These are phyloP conservation scores for Phaeolepiota aurea DNA, from an alignment of 768 basidiomycete genomes.

Conservation along the genomic window DNA sequence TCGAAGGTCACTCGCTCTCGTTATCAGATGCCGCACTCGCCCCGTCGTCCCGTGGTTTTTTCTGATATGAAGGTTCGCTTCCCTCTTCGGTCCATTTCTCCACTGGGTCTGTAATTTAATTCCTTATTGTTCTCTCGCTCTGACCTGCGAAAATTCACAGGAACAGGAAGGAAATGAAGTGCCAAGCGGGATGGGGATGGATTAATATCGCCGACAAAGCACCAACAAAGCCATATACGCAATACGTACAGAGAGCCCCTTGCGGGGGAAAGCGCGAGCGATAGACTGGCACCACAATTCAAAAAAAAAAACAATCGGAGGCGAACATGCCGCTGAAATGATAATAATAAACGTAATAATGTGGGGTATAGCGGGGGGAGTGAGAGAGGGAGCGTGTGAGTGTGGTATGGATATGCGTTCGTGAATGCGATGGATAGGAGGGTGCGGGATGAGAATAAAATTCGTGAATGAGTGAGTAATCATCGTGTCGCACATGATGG, in stretches of 20 bases:
- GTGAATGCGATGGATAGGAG: slow-evolving; percentile 2
- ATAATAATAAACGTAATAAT: slow-evolving; percentile 17
- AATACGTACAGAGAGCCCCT: slow-evolving; percentile 9
- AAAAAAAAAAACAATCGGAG: slow-evolving; percentile 3
- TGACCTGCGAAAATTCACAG: too few relatives aligned
- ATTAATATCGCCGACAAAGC: too few relatives aligned
- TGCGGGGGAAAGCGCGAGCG: slow-evolving; percentile 8
- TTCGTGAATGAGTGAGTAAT: slow-evolving; percentile 17
- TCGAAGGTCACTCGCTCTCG: slow-evolving; percentile 5
- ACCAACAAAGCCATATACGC: too few relatives aligned
- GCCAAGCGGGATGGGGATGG: slow-evolving; percentile 13
- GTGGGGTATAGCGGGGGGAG: slow-evolving; percentile 15
- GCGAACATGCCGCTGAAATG: slow-evolving; percentile 8
- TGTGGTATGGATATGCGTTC: slow-evolving; percentile 10
- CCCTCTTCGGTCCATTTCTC: slow-evolving; percentile 13
- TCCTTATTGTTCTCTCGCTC: slow-evolving; percentile 12
- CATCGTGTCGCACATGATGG: slow-evolving; percentile 20
- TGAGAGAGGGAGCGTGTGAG: slow-evolving; percentile 7
- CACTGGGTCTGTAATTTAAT: slow-evolving; percentile 18
- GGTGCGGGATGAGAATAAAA: slow-evolving; percentile 8
- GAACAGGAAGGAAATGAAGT: slow-evolving; percentile 13
- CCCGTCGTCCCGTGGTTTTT: slow-evolving; percentile 11
- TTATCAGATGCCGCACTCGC: slow-evolving; percentile 9
- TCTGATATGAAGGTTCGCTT: background rate
- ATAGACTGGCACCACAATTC: slow-evolving; percentile 7